Percentiles rank a stretch among this genome's conserved stretches.
Evolutionary conservation across 2,329 filamentous ascomycete genomes (phyloP).

Genomic region (Fusarium neocosmosporiellum): DNA sequence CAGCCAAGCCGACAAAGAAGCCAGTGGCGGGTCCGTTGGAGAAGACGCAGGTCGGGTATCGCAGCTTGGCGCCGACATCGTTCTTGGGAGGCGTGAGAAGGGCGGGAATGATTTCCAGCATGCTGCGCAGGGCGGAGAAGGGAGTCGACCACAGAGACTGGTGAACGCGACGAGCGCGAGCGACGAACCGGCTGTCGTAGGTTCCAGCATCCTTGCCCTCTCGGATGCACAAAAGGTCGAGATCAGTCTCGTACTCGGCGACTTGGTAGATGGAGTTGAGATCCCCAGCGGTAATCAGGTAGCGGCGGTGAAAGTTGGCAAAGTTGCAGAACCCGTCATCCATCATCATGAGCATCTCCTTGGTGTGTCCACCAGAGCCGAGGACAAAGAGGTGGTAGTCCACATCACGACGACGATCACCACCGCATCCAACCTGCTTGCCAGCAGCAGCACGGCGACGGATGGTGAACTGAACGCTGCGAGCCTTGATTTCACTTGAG

Average conservation of each 20-base stretch:
- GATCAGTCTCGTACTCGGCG: slow-evolving; percentile 60
- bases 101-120: slow-evolving; percentile 70
- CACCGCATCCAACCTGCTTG: slow-evolving; percentile 23
- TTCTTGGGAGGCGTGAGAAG: slow-evolving; percentile 55
- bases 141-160: slow-evolving; percentile 82
- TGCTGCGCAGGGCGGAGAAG: slow-evolving; percentile 72
- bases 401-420: slow-evolving; percentile 16
- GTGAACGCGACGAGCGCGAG: slow-evolving; percentile 83
- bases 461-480: slow-evolving; percentile 45
- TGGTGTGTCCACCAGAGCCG: slow-evolving; percentile 93
- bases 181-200: slow-evolving; percentile 75
- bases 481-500: slow-evolving; percentile 38
- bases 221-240: slow-evolving; percentile 38
- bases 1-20: slow-evolving; percentile 74
- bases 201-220: slow-evolving; percentile 52
- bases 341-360: slow-evolving; percentile 92
- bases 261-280: slow-evolving; percentile 73
- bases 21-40: slow-evolving; percentile 92
- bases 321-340: slow-evolving; percentile 65
- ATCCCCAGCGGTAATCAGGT: slow-evolving; percentile 84
- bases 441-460: slow-evolving; percentile 28
- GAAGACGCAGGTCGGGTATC: slow-evolving; percentile 79
- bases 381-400: slow-evolving; percentile 82
- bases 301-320: slow-evolving; percentile 75
- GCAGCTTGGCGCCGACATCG: slow-evolving; percentile 37